Evolutionary conservation across 805 yeast species (phyloP), one percentile per base, ranked within the genome.

Genomic region (Yarrowia sp.): DNA sequence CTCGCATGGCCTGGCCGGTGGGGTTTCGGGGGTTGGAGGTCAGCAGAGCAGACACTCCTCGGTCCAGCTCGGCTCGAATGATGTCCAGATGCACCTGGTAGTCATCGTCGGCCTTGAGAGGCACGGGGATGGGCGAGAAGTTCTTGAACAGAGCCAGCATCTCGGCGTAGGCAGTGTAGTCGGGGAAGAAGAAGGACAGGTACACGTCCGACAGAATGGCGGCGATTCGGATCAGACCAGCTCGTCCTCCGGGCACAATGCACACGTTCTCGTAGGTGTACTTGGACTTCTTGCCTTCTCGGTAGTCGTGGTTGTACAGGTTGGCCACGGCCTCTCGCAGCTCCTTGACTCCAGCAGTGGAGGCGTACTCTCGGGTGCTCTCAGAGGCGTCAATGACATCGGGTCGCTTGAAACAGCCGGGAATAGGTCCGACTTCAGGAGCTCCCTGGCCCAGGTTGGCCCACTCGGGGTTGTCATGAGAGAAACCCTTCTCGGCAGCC

Each of bases 21-120:
- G 89, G 89, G 74, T 85, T 85, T 76, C 89, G 79, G 36, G 89
- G 89, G 73, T 85, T 85, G 5, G 88, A 85, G 0, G 88, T 85
- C 44, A 69, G 50, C 60, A 68, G 53, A 3, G 88, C 88, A 68
- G 85, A 80, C 10, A 85, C 88, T 43, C 89, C 89, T 71, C 88
- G 78, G 60, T 76, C 77, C 74, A 85, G 77, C 73, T 85, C 89
- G 69, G 81, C 79, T 69, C 80, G 80, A 63, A 85, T 81, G 68
- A 82, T 80, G 67, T 83, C 81, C 71, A 85, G 77, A 72, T 85
- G 87, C 40, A 85, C 81, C 66, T 82, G 83, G 75, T 85, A 85
- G 72, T 85, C 83, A 72, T 85, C 88, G 12, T 81, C 78, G 71
- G 85, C 87, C 70, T 80, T 81, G 70, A 85, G 77, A 0, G 89